A percentile compares a stretch with the other conserved stretches of the same genome.
These are phyloP conservation scores for Elymus sibiricus DNA, from an alignment of 176 grass and related monocot species.

Conservation along the genomic window DNA sequence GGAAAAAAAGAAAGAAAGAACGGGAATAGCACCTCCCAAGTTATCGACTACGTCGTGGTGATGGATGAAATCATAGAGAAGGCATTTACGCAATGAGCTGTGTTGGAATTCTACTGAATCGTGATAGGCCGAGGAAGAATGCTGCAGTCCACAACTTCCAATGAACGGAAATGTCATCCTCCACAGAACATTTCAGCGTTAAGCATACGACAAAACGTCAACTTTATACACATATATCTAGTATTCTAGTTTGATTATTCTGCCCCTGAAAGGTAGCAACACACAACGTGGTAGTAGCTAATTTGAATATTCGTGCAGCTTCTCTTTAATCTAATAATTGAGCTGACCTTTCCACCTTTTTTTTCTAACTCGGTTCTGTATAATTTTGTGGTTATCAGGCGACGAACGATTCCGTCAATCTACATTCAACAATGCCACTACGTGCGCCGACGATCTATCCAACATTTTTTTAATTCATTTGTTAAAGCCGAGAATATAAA, in stretches of 20 bases:
- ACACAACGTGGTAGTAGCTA: background rate
- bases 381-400: constrained; percentile 3
- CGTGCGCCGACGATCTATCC: background rate
- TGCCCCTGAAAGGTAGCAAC: background rate
- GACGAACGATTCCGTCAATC: constrained; percentile 20
- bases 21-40: no score
- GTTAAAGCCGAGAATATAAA: background rate
- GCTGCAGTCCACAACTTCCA: background rate
- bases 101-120: no score
- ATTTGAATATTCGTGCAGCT: background rate
- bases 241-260: background rate
- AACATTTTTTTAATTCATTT: background rate
- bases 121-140: background rate
- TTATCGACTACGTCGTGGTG: no score
- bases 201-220: constrained; percentile 15
- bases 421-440: background rate
- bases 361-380: background rate
- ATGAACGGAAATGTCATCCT: background rate
- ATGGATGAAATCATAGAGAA: no score
- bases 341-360: background rate
- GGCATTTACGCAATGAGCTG: no score
- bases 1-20: no score
- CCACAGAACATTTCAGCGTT: background rate
- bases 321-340: background rate
- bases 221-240: background rate